Percentiles rank a stretch among this genome's conserved stretches.
Evolutionary conservation across 192 early-diverging fungal species (phyloP).

Genomic region (Coemansia sp.): DNA sequence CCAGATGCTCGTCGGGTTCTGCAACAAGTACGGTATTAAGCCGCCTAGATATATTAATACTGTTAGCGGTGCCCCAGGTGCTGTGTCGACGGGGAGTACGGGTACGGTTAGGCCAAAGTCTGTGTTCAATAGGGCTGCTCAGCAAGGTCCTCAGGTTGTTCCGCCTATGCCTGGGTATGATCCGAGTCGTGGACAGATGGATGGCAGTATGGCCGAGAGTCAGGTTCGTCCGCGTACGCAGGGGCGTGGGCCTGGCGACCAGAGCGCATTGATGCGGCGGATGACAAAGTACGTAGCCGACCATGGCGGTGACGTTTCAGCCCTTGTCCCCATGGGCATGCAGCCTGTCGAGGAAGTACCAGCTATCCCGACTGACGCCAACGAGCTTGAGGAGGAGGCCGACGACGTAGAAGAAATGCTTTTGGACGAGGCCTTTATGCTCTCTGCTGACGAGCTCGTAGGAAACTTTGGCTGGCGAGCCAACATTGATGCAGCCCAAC

Average conservation of each 20-base stretch:
- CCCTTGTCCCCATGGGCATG: slow-evolving; percentile 42
- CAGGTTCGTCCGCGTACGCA: slow-evolving; percentile 28
- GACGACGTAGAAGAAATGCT: slow-evolving; percentile 56
- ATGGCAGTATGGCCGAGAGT: slow-evolving; percentile 9
- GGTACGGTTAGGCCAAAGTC: slow-evolving; percentile 36
- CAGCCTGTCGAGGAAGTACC: slow-evolving; percentile 19
- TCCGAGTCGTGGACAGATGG: slow-evolving; percentile 12
- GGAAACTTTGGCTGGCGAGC: slow-evolving; percentile 90
- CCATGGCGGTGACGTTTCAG: slow-evolving; percentile 51
- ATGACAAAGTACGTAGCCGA: slow-evolving; percentile 56
- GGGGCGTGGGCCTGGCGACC: slow-evolving; percentile 31
- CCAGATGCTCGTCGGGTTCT: slow-evolving; percentile 51
- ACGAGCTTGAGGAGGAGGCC: slow-evolving; percentile 30
- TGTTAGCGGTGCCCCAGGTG: slow-evolving; percentile 18
- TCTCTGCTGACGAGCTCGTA: slow-evolving; percentile 77
- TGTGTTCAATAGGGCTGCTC: slow-evolving; percentile 20
- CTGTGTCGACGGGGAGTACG: slow-evolving; percentile 21
- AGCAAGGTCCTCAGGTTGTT: slow-evolving; percentile 7
- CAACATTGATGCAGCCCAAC: slow-evolving; percentile 81
- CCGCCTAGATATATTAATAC: slow-evolving; percentile 50
- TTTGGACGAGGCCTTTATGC: slow-evolving; percentile 68
- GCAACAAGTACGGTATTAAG: slow-evolving; percentile 48
- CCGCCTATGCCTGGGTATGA: slow-evolving; percentile 38
- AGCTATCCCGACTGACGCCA: slow-evolving; percentile 11
- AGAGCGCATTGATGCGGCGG: slow-evolving; percentile 47